Percentiles rank a stretch among this genome's conserved stretches.
phyloP scores from a whole-genome alignment of 1,284 basidiomycete species.

The Apiotrichum domesticum region DNA sequence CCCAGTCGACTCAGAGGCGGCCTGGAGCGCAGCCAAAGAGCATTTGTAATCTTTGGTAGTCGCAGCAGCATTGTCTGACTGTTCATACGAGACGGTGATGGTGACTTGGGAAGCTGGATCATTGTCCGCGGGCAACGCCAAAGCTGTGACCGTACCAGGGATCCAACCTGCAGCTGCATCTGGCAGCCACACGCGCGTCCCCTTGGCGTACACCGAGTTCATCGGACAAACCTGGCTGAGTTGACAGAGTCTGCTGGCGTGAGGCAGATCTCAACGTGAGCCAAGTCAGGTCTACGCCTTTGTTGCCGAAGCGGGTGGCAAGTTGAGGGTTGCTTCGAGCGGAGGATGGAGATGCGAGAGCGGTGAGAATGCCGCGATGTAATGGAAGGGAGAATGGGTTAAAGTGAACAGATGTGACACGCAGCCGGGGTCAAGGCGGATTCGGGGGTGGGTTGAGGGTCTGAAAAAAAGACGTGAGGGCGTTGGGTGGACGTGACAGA shows the following conservation, averaged over 20 bases:
- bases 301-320: no score
- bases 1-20: conserved; percentile 23
- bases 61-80: conserved; percentile 21
- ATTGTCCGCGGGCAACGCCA: conserved; percentile 26
- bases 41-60: conserved; percentile 35
- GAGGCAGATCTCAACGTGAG: background rate
- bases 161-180: conserved; percentile 44
- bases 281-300: no score
- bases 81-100: conserved; percentile 23
- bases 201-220: conserved; percentile 43
- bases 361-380: background rate
- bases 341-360: no score
- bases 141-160: conserved; percentile 40
- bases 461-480: no score
- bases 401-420: background rate
- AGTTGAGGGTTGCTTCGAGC: no score
- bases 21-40: conserved; percentile 31
- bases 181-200: conserved; percentile 47
- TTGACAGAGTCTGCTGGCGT: background rate
- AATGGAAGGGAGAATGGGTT: background rate
- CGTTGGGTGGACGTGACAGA: no score
- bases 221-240: conserved; percentile 10
- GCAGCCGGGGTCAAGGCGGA: no score
- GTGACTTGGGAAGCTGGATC: conserved; percentile 25
- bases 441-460: no score